Evolutionary conservation across 768 basidiomycete species (phyloP), one percentile per base, ranked within the genome.

Genomic region (Rhodotorula toruloides): DNA sequence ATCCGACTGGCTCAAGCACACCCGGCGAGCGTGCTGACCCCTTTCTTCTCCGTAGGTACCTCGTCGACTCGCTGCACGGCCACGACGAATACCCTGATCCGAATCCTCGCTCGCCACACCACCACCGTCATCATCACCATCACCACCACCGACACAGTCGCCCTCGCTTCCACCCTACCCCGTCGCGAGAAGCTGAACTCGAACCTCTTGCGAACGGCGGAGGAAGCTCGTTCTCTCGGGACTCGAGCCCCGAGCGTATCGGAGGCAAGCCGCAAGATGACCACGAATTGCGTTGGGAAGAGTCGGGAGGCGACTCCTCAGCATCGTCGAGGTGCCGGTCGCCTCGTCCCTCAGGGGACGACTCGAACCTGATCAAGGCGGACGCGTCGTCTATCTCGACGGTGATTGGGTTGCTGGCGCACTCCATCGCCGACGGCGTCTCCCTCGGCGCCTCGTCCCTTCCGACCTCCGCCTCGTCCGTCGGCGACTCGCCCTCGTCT

Each of bases 381-480:
- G 60, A 61, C 39, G 50, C 40, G 14, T 50, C 73, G 22, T 86
- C 86, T 14, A 84, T 86, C 56, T 82, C 91, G 43, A 81, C 93
- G 43, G 90, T 91, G 1, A 77, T 97, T 14, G 96, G 93, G 2
- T 80, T 98, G 50, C 82, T 90, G 32, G 83, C 91, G 32, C 94
- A 99, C 75, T 89, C 86, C 2, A 81, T 92, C 54, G 89, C 91
- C 0, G 96, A 99, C 77, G 93, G 96, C 7, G 85, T 96, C 63
- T 91, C 90, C 4, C 80, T 98, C 44, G 96, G 94, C 31, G 87
- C 91, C 32, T 79, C 79, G 47, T 75, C 78, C 42, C 65, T 78
- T 31, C 75, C 74, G 25, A 49, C 71, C 8, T 37, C 62, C 17
- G 17, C 47, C 12, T 47, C 44, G 27, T 32, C 17, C 54, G 17